Conservation (phyloP, 352 stramenopile genomes). For the Peronosclerospora sorghi region DNA sequence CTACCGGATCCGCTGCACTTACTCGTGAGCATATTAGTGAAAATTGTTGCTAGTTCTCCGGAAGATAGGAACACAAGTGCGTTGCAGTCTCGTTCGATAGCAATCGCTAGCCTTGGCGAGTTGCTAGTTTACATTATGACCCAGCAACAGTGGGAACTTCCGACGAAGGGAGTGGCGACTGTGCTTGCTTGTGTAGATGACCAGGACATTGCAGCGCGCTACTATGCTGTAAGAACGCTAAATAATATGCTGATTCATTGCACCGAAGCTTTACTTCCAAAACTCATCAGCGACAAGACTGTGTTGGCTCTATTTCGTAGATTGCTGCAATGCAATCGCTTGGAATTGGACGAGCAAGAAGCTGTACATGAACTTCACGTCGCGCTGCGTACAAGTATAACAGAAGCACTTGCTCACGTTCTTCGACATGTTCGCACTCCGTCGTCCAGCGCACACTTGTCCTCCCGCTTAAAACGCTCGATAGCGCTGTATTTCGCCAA, state of each 20-base stretch:
- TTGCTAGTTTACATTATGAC: conserved; percentile 67
- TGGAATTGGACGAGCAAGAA: background rate
- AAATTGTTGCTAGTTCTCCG: conserved; percentile 4
- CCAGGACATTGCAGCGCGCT: conserved; percentile 25
- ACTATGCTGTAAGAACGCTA: conserved; percentile 48
- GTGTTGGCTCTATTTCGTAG: conserved; percentile 21
- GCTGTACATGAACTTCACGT: conserved; percentile 3
- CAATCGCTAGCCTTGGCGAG: conserved; percentile 54
- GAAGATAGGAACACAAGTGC: background rate
- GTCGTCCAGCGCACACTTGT: conserved; percentile 12
- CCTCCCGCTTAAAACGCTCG: conserved; percentile 16
- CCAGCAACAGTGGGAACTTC: conserved; percentile 33
- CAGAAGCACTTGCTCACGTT: conserved; percentile 42
- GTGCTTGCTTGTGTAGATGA: conserved; percentile 33
- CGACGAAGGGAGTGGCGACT: conserved; percentile 16
- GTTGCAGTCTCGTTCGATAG: conserved; percentile 16
- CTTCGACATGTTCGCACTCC: conserved; percentile 33
- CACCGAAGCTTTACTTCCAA: conserved; percentile 16
- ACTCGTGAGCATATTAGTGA: conserved; percentile 29
- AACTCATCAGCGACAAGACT: conserved; percentile 34
- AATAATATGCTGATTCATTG: conserved; percentile 57
- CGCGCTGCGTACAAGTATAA: conserved; percentile 28
- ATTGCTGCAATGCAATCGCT: conserved; percentile 12
- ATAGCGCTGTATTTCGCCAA: conserved; percentile 32
- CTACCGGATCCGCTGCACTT: conserved; percentile 42